These are phyloP conservation scores for Arabidopsis thaliana DNA, from an alignment of 345 rosid species.

Conservation along the genomic window TAIR10.1 NC_003071.7:19276001-19276500, in stretches of 20 bases:
- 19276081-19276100: constrained; percentile 92
- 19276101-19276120: constrained; percentile 84
- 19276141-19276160: constrained; percentile 49
- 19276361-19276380: constrained; percentile 1
- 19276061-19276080: constrained; percentile 88
- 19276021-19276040: constrained; percentile 78
- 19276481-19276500: constrained; percentile 79
- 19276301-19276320: no score
- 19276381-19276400: constrained; percentile 18
- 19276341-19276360: no score
- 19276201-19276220: constrained; percentile 66
- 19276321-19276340: no score
- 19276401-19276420: not conserved
- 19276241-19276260: constrained; percentile 53
- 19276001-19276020: constrained; percentile 71
- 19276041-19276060: constrained; percentile 85
- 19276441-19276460: constrained; percentile 81
- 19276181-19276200: constrained; percentile 62
- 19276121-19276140: constrained; percentile 58
- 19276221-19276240: constrained; percentile 58
- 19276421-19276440: constrained; percentile 73
- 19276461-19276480: constrained; percentile 64
- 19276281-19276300: constrained; percentile 12
- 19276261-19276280: constrained; percentile 57
- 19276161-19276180: constrained; percentile 57